Conservation (phyloP, 1,284 basidiomycete species). For the Singerocomus rubriflavus region DNA sequence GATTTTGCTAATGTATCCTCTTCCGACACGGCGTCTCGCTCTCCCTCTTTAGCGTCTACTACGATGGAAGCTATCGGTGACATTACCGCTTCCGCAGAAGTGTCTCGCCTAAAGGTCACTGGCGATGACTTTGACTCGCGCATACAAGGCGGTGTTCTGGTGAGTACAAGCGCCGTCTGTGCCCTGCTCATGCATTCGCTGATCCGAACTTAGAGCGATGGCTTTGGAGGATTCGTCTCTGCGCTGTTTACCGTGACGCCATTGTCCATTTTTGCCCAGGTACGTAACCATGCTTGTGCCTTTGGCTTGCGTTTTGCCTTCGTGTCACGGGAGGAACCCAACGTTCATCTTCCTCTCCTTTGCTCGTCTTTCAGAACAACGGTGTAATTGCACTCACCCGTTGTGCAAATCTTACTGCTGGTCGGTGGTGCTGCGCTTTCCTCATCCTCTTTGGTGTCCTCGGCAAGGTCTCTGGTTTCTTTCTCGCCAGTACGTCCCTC, state of each 20-base stretch:
- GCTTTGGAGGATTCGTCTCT: conserved; percentile 70
- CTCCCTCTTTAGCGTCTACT: conserved; percentile 52
- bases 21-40: not conserved
- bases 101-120: conserved; percentile 65
- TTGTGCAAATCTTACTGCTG: conserved; percentile 72
- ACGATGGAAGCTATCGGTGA: conserved; percentile 88
- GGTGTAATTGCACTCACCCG: conserved; percentile 78
- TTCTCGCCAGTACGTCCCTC: conserved; percentile 67
- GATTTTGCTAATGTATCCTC: not conserved
- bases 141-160: conserved; percentile 82
- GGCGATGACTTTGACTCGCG: conserved; percentile 75
- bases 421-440: conserved; percentile 71
- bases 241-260: conserved; percentile 81
- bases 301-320: not conserved
- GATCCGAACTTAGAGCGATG: conserved; percentile 52
- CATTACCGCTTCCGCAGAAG: conserved; percentile 82
- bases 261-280: conserved; percentile 77
- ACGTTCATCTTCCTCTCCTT: no score
- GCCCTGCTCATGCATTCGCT: not conserved
- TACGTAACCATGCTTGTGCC: no score
- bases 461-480: conserved; percentile 78
- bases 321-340: not conserved
- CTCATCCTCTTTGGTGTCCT: conserved; percentile 72
- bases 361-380: conserved; percentile 78
- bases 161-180: conserved; percentile 33